Conservation (phyloP, 2,329 filamentous ascomycete species). For the Metarhizium robertsii region DNA sequence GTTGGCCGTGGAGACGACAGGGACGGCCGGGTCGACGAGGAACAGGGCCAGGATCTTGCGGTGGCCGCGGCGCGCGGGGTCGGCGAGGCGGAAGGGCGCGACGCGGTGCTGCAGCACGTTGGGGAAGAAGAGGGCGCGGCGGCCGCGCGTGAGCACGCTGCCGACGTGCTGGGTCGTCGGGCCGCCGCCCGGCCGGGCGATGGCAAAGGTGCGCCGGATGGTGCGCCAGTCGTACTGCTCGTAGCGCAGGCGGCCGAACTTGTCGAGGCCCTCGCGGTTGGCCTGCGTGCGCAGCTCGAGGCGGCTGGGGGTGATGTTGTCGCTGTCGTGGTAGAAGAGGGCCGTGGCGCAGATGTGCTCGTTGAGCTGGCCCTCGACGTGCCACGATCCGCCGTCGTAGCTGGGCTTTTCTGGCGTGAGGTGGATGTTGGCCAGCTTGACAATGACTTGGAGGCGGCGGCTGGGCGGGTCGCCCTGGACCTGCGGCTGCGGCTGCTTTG, state of each 20-base stretch:
- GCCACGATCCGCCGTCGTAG: background rate
- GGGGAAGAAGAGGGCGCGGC: slow-evolving; percentile 44
- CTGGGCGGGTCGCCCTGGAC: too few relatives aligned
- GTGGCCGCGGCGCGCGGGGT: slow-evolving; percentile 44
- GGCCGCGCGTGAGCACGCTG: slow-evolving; percentile 30
- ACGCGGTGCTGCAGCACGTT: slow-evolving; percentile 43
- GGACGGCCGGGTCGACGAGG: slow-evolving; percentile 46
- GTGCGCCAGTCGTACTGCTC: too few relatives aligned
- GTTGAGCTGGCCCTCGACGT: slow-evolving; percentile 17
- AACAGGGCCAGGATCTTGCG: slow-evolving; percentile 51
- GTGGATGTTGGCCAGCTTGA: too few relatives aligned
- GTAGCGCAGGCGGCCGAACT: slow-evolving; percentile 13
- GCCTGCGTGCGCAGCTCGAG: slow-evolving; percentile 39
- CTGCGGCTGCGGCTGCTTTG: too few relatives aligned
- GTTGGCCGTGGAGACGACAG: slow-evolving; percentile 33
- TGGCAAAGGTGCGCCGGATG: too few relatives aligned
- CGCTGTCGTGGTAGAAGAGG: slow-evolving; percentile 42
- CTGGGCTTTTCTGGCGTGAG: slow-evolving; percentile 18
- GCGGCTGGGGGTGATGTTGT: slow-evolving; percentile 46
- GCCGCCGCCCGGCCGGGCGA: too few relatives aligned
- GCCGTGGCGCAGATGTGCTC: slow-evolving; percentile 19
- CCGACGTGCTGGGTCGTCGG: slow-evolving; percentile 15
- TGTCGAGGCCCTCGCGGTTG: slow-evolving; percentile 17
- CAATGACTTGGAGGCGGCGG: too few relatives aligned
- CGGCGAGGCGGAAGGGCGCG: slow-evolving; percentile 41